Evolutionary conservation across 1,139 yeast genomes (phyloP).

Genomic region (Meyerozyma smithsonii): DNA sequence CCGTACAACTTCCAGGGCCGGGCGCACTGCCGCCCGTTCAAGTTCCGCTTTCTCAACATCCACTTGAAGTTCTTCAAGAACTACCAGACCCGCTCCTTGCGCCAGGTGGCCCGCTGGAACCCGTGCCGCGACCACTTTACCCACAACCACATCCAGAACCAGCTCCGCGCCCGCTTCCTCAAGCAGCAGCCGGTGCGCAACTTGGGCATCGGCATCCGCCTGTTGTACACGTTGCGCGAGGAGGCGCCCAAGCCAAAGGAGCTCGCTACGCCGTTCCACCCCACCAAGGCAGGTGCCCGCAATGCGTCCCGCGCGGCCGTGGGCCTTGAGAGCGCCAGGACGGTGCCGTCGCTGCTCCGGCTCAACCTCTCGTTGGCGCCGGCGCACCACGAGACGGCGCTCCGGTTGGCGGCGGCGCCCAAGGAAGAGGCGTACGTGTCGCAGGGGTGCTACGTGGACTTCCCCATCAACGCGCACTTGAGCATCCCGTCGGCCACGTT

Average conservation of each 20-base stretch:
- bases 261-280: not conserved
- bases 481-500: slow-evolving; percentile 48
- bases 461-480: slow-evolving; percentile 35
- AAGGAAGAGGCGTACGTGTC: slow-evolving; percentile 10
- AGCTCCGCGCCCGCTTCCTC: not conserved
- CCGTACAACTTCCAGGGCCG: slow-evolving; percentile 4
- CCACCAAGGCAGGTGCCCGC: slow-evolving; percentile 1
- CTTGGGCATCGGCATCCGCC: slow-evolving; percentile 2
- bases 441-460: slow-evolving; percentile 51
- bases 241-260: not conserved
- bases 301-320: slow-evolving; percentile 1
- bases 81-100: not conserved
- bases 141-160: slow-evolving; percentile 2
- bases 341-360: slow-evolving; percentile 9
- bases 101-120: not conserved
- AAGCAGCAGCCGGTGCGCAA: not conserved
- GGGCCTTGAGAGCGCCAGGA: not conserved
- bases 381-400: slow-evolving; percentile 32
- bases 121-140: not conserved
- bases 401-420: slow-evolving; percentile 32
- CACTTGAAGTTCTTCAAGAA: not conserved
- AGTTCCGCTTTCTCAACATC: not conserved
- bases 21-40: not conserved
- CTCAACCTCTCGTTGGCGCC: slow-evolving; percentile 27
- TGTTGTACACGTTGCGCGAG: not conserved